Percentiles rank a stretch among this genome's conserved stretches.
These are phyloP conservation scores for Cryptococcus sp. DNA, from an alignment of 1,284 basidiomycete species.

Conservation along the genomic window DNA sequence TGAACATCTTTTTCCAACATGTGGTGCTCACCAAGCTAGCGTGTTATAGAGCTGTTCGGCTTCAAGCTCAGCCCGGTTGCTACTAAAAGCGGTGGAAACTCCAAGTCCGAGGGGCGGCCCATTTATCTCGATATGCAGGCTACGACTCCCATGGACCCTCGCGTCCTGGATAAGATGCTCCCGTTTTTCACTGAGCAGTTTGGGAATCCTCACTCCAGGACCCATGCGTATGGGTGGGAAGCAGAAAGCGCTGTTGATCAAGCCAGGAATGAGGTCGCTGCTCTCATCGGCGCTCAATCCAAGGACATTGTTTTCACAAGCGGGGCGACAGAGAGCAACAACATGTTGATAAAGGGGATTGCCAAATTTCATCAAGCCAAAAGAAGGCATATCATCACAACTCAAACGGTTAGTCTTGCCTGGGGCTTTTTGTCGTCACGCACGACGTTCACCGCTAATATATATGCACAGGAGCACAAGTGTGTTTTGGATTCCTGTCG, in stretches of 20 bases:
- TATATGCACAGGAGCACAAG: constrained; percentile 82
- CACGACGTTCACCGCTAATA: constrained; percentile 1
- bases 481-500: constrained; percentile 98
- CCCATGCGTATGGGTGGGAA: constrained; percentile 99
- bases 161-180: constrained; percentile 95
- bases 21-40: background rate
- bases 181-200: constrained; percentile 95
- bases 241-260: constrained; percentile 91
- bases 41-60: constrained; percentile 68
- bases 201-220: constrained; percentile 96
- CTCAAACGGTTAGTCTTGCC: constrained; percentile 67
- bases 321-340: constrained; percentile 97
- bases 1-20: background rate
- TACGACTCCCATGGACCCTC: constrained; percentile 95
- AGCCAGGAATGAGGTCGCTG: constrained; percentile 86
- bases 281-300: constrained; percentile 85
- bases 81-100: constrained; percentile 59
- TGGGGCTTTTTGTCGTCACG: background rate
- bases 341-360: constrained; percentile 96
- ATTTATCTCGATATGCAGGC: constrained; percentile 98
- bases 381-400: constrained; percentile 86
- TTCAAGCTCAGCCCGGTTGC: constrained; percentile 72
- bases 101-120: constrained; percentile 67
- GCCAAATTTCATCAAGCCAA: constrained; percentile 90
- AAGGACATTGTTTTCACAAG: constrained; percentile 99